Conservation (phyloP, 371 early-diverging fungal species). For the Saksenaea oblongispora region DNA sequence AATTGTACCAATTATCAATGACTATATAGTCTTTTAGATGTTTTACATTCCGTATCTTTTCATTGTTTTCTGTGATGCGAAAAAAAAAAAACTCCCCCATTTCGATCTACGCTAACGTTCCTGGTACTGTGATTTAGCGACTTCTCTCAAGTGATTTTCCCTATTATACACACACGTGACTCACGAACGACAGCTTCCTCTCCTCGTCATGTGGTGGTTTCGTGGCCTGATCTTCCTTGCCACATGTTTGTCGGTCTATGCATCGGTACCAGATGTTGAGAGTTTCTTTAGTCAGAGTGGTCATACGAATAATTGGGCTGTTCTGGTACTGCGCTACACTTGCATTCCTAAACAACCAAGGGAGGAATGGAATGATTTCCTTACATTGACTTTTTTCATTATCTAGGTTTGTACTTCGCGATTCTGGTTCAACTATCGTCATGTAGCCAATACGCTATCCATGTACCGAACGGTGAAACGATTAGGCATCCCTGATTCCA, state of each 20-base stretch:
- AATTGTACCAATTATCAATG: too few species aligned
- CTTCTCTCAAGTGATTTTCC: too few species aligned
- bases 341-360: too few species aligned
- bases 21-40: too few species aligned
- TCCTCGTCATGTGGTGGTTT: neutral
- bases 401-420: slow-evolving; percentile 91
- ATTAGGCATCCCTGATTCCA: slow-evolving; percentile 96
- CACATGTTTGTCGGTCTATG: neutral
- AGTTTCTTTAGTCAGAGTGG: slow-evolving; percentile 62
- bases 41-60: too few species aligned
- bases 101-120: too few species aligned
- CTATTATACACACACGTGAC: neutral
- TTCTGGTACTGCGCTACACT: slow-evolving; percentile 59
- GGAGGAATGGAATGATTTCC: too few species aligned
- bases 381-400: neutral
- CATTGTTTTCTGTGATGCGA: too few species aligned
- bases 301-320: slow-evolving; percentile 98
- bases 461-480: slow-evolving; percentile 98
- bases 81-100: too few species aligned
- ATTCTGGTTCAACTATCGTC: slow-evolving; percentile 97
- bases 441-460: slow-evolving; percentile 94
- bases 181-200: neutral
- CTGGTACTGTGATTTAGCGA: too few species aligned
- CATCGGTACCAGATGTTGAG: slow-evolving; percentile 29
- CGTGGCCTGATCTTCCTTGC: slow-evolving; percentile 8